Percentiles rank a stretch among this genome's conserved stretches.
Evolutionary conservation across 1,284 basidiomycete genomes (phyloP).

Genomic region (Leccinum griseonigrum): DNA sequence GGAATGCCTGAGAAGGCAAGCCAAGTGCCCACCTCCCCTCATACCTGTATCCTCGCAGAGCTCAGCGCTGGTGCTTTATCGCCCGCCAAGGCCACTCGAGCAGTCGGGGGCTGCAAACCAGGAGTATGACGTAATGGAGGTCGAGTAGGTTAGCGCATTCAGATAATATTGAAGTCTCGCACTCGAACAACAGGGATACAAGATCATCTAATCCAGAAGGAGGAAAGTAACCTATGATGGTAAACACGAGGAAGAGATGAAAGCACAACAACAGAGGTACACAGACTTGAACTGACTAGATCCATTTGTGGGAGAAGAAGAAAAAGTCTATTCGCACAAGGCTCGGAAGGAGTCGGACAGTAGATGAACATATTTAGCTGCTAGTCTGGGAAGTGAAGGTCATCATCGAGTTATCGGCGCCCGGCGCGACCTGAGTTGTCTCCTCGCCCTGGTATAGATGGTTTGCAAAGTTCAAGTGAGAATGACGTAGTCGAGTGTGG

Average conservation of each 20-base stretch:
- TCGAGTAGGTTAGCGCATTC: constrained; percentile 36
- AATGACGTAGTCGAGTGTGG: constrained; percentile 64
- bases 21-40: constrained; percentile 14
- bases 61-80: constrained; percentile 59
- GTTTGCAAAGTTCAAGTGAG: constrained; percentile 44
- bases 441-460: constrained; percentile 40
- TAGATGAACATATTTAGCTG: constrained; percentile 24
- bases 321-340: constrained; percentile 8
- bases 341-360: neutral
- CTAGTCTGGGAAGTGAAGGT: constrained; percentile 42
- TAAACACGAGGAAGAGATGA: constrained; percentile 4
- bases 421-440: constrained; percentile 28
- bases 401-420: constrained; percentile 44
- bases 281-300: constrained; percentile 13
- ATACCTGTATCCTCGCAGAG: constrained; percentile 21
- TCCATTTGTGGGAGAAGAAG: neutral
- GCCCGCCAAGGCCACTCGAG: constrained; percentile 36
- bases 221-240: constrained; percentile 22
- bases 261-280: constrained; percentile 7
- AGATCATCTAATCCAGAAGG: constrained; percentile 22
- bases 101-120: neutral
- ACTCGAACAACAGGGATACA: constrained; percentile 10
- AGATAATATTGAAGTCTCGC: constrained; percentile 10
- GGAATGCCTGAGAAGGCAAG: constrained; percentile 39
- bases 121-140: constrained; percentile 60